phyloP scores from a whole-genome alignment of 2,329 filamentous ascomycete species.

The Alternaria sp. region DNA sequence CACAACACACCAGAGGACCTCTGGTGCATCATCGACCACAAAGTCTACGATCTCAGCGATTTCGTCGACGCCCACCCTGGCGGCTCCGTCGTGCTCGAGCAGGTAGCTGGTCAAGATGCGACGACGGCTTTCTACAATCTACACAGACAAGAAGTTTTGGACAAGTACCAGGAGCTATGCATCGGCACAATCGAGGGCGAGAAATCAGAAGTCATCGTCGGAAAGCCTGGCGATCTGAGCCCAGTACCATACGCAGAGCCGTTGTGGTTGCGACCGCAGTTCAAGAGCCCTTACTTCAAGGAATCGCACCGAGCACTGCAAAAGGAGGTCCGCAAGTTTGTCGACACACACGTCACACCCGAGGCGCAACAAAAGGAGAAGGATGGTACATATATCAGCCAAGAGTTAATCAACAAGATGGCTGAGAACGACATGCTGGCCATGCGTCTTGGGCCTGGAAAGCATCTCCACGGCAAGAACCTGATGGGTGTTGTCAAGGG shows the following conservation, averaged over 20 bases:
- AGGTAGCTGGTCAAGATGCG: slow-evolving; percentile 83
- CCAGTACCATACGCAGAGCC: slow-evolving; percentile 85
- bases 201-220: slow-evolving; percentile 75
- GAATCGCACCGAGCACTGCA: slow-evolving; percentile 75
- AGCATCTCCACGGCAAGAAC: slow-evolving; percentile 76
- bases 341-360: slow-evolving; percentile 73
- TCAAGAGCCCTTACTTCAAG: slow-evolving; percentile 82
- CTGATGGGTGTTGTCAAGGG: slow-evolving; percentile 75
- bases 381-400: slow-evolving; percentile 73
- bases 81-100: slow-evolving; percentile 78
- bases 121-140: slow-evolving; percentile 90
- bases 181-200: slow-evolving; percentile 80
- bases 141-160: slow-evolving; percentile 86
- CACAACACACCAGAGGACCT: slow-evolving; percentile 79
- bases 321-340: slow-evolving; percentile 75
- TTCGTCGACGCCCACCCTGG: slow-evolving; percentile 88
- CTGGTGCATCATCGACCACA: slow-evolving; percentile 86
- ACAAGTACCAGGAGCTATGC: slow-evolving; percentile 77
- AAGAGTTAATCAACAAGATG: slow-evolving; percentile 80
- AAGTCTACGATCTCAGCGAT: slow-evolving; percentile 85
- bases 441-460: slow-evolving; percentile 84
- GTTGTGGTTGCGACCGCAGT: slow-evolving; percentile 79
- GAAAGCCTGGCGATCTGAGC: slow-evolving; percentile 74
- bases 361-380: slow-evolving; percentile 80
- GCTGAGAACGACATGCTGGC: slow-evolving; percentile 76